Base-by-base conservation (phyloP, 805 yeast species). In the Pichia occidentalis region DNA sequence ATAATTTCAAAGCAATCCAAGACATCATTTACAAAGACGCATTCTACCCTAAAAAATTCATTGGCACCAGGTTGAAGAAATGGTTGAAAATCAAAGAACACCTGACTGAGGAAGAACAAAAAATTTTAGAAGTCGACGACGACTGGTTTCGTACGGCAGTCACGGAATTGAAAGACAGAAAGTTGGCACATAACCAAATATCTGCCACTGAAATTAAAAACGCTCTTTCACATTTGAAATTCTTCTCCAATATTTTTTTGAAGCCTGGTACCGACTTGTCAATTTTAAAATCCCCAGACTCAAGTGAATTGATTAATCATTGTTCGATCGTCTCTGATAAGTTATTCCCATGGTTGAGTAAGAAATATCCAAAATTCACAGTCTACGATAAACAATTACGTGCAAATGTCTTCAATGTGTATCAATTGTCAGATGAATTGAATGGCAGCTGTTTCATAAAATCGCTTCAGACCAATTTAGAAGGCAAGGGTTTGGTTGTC, bases 401-500 rank as follows among this genome's bases (percentile, higher is more conserved):
- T 18, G 41, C 43, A 8, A 32, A 39, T 1, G 21, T 4, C 3
- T 8, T 41, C 2, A n/a, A 23, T 16, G 51, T 50, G 5, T 53
- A 40, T 22, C 46, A 28, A 5, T 23, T 25, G 4, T 24, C 24
- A 9, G 22, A 36, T 5, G 36, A 40, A 7, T 29, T 33, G 4
- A 18, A 27, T 5, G 26, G 36, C n/a, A n/a, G 33, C 13, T 56
- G 65, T 42, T 46, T 56, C 37, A 36, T 62, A 17, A 58, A 58
- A 35, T 47, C 41, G 5, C 39, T 62, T 22, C 59, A 60, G 27
- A 30, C 43, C 5, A 44, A 54, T 24, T 43, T 61, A 25, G 56
- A 57, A 11, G 77, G 77, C 4, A 58, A 56, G 42, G 85, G 85
- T 4, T 68, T 76, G 18, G 81, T 74, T 2, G 52, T 77, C 4